phyloP scores from a whole-genome alignment of 2,329 filamentous ascomycete genomes.

The Gremmenia infestans region DNA sequence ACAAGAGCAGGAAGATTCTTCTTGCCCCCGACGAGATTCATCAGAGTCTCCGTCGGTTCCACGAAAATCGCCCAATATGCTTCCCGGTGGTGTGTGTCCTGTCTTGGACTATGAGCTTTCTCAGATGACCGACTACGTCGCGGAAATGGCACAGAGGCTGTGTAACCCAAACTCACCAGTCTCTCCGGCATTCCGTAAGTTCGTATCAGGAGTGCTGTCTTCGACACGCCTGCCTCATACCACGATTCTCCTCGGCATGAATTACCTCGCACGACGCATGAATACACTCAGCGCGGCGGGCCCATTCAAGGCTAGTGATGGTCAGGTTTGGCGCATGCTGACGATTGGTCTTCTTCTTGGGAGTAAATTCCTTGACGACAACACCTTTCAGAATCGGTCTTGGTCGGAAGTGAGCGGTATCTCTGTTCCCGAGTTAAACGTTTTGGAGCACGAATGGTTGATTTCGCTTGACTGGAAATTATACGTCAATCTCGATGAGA shows the following conservation, averaged over 20 bases:
- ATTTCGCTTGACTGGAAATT: slow-evolving; percentile 62
- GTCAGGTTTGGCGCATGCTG: slow-evolving; percentile 63
- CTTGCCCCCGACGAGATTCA: slow-evolving; percentile 29
- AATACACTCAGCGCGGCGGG: slow-evolving; percentile 47
- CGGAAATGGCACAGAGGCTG: slow-evolving; percentile 65
- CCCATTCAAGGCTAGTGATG: slow-evolving; percentile 38
- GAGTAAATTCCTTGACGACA: slow-evolving; percentile 74
- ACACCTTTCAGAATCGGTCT: slow-evolving; percentile 73
- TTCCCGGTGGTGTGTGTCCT: slow-evolving; percentile 61
- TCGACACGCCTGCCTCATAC: slow-evolving; percentile 67
- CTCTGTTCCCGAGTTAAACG: slow-evolving; percentile 61
- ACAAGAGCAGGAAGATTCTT: slow-evolving; percentile 23
- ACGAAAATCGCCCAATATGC: slow-evolving; percentile 27
- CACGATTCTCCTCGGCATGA: slow-evolving; percentile 65
- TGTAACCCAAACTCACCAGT: slow-evolving; percentile 56
- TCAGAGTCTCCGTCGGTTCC: slow-evolving; percentile 25
- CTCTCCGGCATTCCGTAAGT: slow-evolving; percentile 64
- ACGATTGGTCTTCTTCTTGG: slow-evolving; percentile 65
- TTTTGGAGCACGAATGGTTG: slow-evolving; percentile 65
- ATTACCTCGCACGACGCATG: slow-evolving; percentile 63
- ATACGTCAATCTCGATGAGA: slow-evolving; percentile 60
- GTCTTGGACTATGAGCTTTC: slow-evolving; percentile 76
- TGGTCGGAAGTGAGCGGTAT: slow-evolving; percentile 75
- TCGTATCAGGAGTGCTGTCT: slow-evolving; percentile 66
- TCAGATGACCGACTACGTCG: slow-evolving; percentile 71